Conservation (phyloP, 208 protist genomes). For the Strigomonas culicis region DNA sequence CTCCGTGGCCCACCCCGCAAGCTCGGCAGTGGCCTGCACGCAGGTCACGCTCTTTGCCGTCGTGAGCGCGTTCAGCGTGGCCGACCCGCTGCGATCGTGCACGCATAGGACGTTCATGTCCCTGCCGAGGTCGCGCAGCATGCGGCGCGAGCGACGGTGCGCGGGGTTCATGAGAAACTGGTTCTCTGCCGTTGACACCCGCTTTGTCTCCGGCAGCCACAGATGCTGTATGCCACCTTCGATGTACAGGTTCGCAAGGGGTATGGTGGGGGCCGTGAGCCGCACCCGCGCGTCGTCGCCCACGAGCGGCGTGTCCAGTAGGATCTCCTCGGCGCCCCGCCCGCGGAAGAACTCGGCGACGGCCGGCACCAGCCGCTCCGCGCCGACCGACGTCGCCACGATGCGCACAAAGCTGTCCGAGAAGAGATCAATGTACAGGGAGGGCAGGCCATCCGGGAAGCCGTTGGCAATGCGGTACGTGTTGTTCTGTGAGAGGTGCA, state of each 20-base stretch:
- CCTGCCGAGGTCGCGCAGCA: slow-evolving; percentile 61
- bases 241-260: slow-evolving; percentile 45
- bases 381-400: slow-evolving; percentile 60
- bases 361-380: slow-evolving; percentile 72
- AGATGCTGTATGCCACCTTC: slow-evolving; percentile 70
- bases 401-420: slow-evolving; percentile 71
- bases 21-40: slow-evolving; percentile 32
- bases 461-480: slow-evolving; percentile 80
- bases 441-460: slow-evolving; percentile 66
- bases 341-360: slow-evolving; percentile 63
- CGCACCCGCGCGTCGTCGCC: slow-evolving; percentile 40
- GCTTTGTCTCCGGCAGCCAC: slow-evolving; percentile 41
- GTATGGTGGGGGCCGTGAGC: slow-evolving; percentile 45
- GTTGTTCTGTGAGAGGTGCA: slow-evolving; percentile 49
- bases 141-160: slow-evolving; percentile 49
- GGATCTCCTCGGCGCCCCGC: slow-evolving; percentile 62
- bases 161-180: slow-evolving; percentile 60
- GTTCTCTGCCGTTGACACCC: slow-evolving; percentile 39
- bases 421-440: slow-evolving; percentile 80
- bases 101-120: slow-evolving; percentile 75
- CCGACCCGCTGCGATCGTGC: slow-evolving; percentile 66
- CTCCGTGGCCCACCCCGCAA: slow-evolving; percentile 51
- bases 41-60: slow-evolving; percentile 72
- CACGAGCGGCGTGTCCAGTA: slow-evolving; percentile 68
- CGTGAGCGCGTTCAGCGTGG: slow-evolving; percentile 73